Evolutionary conservation across 2,329 filamentous ascomycete species (phyloP), one percentile per base, ranked within the genome.

Genomic region (Pezicula carpinea): DNA sequence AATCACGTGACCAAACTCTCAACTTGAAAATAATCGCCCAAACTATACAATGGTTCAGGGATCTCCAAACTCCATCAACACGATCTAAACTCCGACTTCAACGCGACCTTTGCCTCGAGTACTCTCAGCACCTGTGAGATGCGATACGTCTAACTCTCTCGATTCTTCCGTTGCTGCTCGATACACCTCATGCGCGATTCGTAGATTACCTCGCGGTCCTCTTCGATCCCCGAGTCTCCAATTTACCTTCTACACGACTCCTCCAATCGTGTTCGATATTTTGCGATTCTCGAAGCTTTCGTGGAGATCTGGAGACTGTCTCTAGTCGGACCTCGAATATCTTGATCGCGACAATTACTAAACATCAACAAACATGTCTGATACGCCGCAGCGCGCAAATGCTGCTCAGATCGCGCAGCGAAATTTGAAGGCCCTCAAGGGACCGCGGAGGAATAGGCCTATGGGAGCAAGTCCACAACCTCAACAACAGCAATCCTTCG

Each of bases 361-460:
- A 11, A 29, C 10, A 29, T 11, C 19, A 38, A 23, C 21, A 48
- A 38, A 23, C 21, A 48, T 48, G 46, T 42, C 39, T 32, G 46
- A 48, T 21, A 8, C 32, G 7, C 46, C 46, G 22, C 46, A 42
- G 18, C 39, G 46, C 39, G 46, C 39, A 21, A 51, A 46, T 31
- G 49, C 49, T n/a, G 46, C 49, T 15, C 49, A 51, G 39, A 22
- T 51, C 17, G 49, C 49, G 5, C 33, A 42, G 8, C 33, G 49
- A 21, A 51, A 49, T 35, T 33, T 51, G 29, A 49, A 46, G 14
- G 41, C 48, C 15, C 31, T 31, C 10, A 46, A 31, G 17, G 34
- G 26, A 18, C 21, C 34, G 15, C 21, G 38, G 36, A 32, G 43
- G 21, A 49, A 36, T 17, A 41, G 23, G 18, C 46, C 43, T 4